Evolutionary conservation across 1,284 basidiomycete genomes (phyloP), one percentile per base, ranked within the genome.

Genomic region (Pulchroboletus neoregius): DNA sequence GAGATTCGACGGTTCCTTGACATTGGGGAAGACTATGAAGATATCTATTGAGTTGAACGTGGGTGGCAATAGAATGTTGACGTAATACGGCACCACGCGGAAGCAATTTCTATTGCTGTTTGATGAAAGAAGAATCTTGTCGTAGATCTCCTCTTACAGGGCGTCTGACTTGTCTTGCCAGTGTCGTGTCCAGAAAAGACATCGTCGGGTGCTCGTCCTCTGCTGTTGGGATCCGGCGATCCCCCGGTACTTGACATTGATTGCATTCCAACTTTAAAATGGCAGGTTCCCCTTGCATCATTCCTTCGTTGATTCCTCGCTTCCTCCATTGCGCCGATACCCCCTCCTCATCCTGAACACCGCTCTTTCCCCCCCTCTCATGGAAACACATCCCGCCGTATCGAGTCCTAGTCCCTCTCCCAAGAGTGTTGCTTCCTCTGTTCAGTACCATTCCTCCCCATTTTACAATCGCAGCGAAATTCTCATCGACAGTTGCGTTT

Each of bases 11-110:
- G 71, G 57, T 82, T 79, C 61, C 68, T 89, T 37, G 82, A 75
- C 2, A 71, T 89, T 33, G 76, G 74, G 45, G 84, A 85, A 23
- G 81, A 84, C 43, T 89, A 87, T 52, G 86, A 89, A 58, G 84
- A 87, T 58, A 74, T 88, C 35, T 78, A 68, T 48, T 84, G 63
- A 75, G 23, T 32, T 22, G 24, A 18, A 20, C 20, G 20, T 20
- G 20, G 20, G 20, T 20, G 20, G 20, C 20, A 20, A 30, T 36
- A 31, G 38, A 12, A 18, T 35, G 26, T 38, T 54, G 37, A 8
- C 24, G 35, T 60, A 48, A 49, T 57, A 45, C 32, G 45, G 4
- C 33, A 34, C 26, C 20, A 20, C 18, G 12, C 18, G 55, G 55
- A 47, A 38, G 44, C 49, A 49, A 40, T 60, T 46, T 32, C 37